Percentiles rank a stretch among this genome's conserved stretches.
Evolutionary conservation across 2,329 filamentous ascomycete species (phyloP).

Genomic region (Colletotrichum horii): DNA sequence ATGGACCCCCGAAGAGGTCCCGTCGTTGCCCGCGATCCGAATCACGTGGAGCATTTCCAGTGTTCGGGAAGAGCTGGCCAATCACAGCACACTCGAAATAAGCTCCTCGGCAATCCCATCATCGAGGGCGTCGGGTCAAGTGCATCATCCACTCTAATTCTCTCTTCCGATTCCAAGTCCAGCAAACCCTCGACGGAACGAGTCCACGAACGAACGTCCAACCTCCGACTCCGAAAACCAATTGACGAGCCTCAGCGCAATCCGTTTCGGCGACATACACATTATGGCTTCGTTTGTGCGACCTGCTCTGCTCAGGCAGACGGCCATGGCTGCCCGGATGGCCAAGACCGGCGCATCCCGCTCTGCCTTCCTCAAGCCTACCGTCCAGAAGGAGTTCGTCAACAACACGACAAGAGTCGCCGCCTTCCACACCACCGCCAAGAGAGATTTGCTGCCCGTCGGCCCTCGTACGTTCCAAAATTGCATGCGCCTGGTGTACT

Average conservation of each 20-base stretch:
- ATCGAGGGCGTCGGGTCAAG: constrained; percentile 16
- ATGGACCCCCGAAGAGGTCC: background rate
- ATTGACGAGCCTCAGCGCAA: constrained; percentile 8
- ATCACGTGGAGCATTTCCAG: constrained; percentile 20
- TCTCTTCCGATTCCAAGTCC: constrained; percentile 14
- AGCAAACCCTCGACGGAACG: constrained; percentile 2
- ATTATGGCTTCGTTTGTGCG: constrained; percentile 63
- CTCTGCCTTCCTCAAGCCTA: constrained; percentile 26
- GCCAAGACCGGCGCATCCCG: constrained; percentile 35
- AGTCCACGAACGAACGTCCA: background rate
- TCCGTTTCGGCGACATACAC: background rate
- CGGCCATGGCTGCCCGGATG: constrained; percentile 44
- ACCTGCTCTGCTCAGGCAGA: constrained; percentile 60
- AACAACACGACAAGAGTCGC: constrained; percentile 62
- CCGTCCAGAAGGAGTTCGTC: constrained; percentile 26
- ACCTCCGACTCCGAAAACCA: constrained; percentile 6
- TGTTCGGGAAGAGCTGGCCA: constrained; percentile 35
- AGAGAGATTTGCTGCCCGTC: constrained; percentile 78
- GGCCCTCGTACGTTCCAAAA: constrained; percentile 73
- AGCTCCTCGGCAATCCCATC: constrained; percentile 53
- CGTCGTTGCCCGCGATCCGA: background rate
- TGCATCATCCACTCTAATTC: constrained; percentile 32
- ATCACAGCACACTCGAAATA: constrained; percentile 44
- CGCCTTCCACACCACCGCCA: constrained; percentile 85
- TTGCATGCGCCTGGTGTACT: background rate